Base-by-base conservation (phyloP, 345 rosid species). In the Salix brachista region DNA sequence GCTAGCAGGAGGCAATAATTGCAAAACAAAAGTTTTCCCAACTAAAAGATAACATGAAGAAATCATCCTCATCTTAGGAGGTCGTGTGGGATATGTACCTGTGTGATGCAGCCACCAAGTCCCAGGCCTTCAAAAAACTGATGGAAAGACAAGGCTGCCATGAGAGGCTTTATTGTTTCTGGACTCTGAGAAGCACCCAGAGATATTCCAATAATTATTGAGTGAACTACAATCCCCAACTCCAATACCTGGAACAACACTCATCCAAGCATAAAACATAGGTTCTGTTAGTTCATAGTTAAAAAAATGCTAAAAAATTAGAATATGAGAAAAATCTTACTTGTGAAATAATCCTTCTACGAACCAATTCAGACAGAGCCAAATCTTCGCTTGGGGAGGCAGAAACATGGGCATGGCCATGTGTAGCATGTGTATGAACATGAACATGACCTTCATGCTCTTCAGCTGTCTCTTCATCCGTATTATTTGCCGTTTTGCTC, bases 121-220 rank as follows among this genome's bases (percentile, higher is more conserved):
- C 95, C 95, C 86, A 88, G 86, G 39, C 95, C 95, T 76, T 92
- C 97, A 50, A 90, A 92, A 71, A 90, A 89, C 77, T 92, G 97
- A 73, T 92, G 94, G 77, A 92, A 92, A 54, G 90, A 87, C 61
- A 90, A 77, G 30, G 97, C 97, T 32, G 80, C 88, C 66, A 92
- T 65, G 39, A 90, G 87, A 67, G 94, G 94, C 84, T 77, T 87
- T 82, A 92, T 83, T 11, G 91, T 89, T 8, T 84, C 84, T 21
- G 81, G 54, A n/a, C 83, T 82, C 50, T 76, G 74, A 5, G 93
- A 87, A 44, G 92, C 88, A 44, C 97, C 97, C 71, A 92, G 80
- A 18, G 94, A 83, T 42, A 90, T 82, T 50, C 93, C 97, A 61
- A 92, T 90, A 0, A 92, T 85, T 64, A 90, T 88, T 5, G 94